Base-by-base conservation (phyloP, 176 grass and related monocot genomes). In the Phyllostachys edulis region DNA sequence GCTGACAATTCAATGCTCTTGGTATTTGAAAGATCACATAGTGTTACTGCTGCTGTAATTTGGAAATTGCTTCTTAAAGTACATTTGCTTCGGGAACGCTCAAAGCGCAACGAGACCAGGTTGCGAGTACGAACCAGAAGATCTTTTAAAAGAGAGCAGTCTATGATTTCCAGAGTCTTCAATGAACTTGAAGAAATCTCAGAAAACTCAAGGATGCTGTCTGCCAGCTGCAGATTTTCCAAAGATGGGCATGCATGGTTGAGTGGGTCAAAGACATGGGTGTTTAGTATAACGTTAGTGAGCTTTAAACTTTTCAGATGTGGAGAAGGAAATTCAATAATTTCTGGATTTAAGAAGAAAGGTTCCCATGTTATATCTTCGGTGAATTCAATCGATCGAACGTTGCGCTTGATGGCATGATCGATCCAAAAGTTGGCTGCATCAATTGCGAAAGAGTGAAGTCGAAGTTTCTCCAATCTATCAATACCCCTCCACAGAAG, bases 391-490 rank as follows among this genome's bases (percentile, higher is more conserved):
- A 79, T 45, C 23, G 18, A 45, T 65, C 24, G 18, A 49, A 65
- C 61, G 7, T 63, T 47, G 45, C 7, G 24, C 9, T 20, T 32
- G 42, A 79, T 29, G 32, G 60, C 42, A 79, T 49, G 24, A 36
- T 36, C 9, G 24, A 79, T 79, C 77, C 42, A 79, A 18, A 12
- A 49, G 41, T 47, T 49, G 77, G 40, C 42, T 8, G 8, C 20
- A 45, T 65, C 77, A 29, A 79, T 65, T 20, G 40, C 61, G 10
- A 49, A 79, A 36, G 77, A 79, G 41, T 65, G 77, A 49, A 79
- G 77, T 41, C 17, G 26, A 46, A 79, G 44, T 36, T 15, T 49
- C 10, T 66, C 60, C 56, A 78, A 45, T 64, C 40, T 23, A 63
- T 18, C 41, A 46, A 13, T 24, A 32, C 14, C 76, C 38, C 76